Evolutionary conservation across 148 eudicot genomes (phyloP), one percentile per base, ranked within the genome.

Genomic region (Rhododendron williamsianum): DNA sequence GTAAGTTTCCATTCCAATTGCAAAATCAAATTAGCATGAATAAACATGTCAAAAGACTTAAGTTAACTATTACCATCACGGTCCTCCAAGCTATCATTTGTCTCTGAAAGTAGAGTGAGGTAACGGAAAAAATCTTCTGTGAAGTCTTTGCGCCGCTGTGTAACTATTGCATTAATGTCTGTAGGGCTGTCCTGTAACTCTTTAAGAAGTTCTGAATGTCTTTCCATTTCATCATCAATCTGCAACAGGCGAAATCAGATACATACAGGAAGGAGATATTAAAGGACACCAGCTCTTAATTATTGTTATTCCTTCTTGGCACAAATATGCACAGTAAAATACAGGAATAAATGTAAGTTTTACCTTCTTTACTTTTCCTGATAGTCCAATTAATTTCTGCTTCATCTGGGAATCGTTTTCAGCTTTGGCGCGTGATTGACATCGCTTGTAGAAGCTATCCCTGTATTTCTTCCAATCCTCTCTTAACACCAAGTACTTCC

Each of bases 181-280:
- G 92, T 91, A 41, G 99, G 99, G 83, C 85, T 95, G 58, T 92
- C 98, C 87, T 92, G 92, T 76, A 97, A 74, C 91, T 94, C 95
- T 90, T 92, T 93, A 60, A 95, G 85, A 81, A 97, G 98, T 43
- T 93, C 91, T 35, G 91, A 72, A 87, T 97, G 94, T 85, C 85
- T 91, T 85, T 94, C 98, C 94, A 97, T 95, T 85, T 97, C 99
- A 85, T 92, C 98, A 90, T 97, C 99, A 89, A 97, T 94, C 99
- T 97, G 96, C 90, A 93, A 90, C 79, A 92, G 23, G 58, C 82
- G 52, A 80, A 83, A 86, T 90, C 86, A 91, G 84, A 51, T 63
- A 56, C 63, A 58, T 69, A 16, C 9, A n/a, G 30, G n/a, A 71
- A 78, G 79, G 12, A 38, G 27, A 5, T 18, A 76, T n/a, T 2